These are phyloP conservation scores for Periconia macrospinosa DNA, from an alignment of 2,329 filamentous ascomycete species.

Conservation along the genomic window DNA sequence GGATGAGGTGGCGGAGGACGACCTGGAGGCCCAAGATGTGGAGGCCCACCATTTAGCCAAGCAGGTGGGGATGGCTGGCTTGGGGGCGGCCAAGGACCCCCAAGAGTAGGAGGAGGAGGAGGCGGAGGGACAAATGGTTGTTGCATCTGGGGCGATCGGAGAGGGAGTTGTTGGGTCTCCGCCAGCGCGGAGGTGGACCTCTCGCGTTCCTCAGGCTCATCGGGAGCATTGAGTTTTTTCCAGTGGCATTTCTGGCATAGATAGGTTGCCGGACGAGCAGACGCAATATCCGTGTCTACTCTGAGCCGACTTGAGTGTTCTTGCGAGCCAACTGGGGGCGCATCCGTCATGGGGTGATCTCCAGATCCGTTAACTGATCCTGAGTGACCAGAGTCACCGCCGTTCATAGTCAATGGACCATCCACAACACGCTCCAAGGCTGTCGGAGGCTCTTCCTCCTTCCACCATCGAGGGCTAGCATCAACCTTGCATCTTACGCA, in stretches of 20 bases:
- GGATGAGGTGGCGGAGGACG: constrained; percentile 28
- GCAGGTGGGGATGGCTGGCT: constrained; percentile 26
- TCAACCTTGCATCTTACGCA: constrained; percentile 59
- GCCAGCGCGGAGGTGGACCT: constrained; percentile 29
- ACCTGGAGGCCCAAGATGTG: constrained; percentile 21
- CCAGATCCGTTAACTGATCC: constrained; percentile 21
- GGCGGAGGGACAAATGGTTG: constrained; percentile 22
- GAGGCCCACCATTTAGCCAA: constrained; percentile 32
- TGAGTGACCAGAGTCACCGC: constrained; percentile 20
- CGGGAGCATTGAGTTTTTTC: constrained; percentile 44
- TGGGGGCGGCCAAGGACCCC: constrained; percentile 9
- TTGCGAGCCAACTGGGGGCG: constrained; percentile 23
- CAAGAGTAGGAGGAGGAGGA: constrained; percentile 19
- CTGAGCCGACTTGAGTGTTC: constrained; percentile 17
- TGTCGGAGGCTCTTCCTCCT: constrained; percentile 23
- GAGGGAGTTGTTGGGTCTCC: constrained; percentile 38
- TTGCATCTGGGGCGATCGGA: constrained; percentile 36
- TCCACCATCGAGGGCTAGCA: constrained; percentile 66
- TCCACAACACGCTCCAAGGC: constrained; percentile 19
- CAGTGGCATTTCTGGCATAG: constrained; percentile 55
- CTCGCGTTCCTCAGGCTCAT: constrained; percentile 33
- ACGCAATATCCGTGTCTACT: constrained; percentile 26
- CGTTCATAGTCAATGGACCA: constrained; percentile 24
- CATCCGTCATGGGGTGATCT: constrained; percentile 36
- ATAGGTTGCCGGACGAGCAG: constrained; percentile 24